phyloP scores from a whole-genome alignment of 495 filamentous ascomycete species.

The Mytilinidion resinicola region DNA sequence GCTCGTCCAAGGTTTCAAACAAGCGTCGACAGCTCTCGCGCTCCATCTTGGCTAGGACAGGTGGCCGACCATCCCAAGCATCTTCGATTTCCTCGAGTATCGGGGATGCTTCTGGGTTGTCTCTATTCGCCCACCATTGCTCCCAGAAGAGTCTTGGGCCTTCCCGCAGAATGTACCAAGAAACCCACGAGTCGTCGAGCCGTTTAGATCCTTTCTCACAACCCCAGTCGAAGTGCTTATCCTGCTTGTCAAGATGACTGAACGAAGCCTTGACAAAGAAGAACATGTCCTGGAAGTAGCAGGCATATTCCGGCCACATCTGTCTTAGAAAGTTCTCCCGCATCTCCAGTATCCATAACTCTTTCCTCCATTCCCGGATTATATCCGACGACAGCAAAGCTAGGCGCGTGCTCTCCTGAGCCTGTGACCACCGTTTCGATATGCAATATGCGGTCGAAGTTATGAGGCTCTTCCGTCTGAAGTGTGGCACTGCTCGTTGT shows the following conservation, averaged over 20 bases:
- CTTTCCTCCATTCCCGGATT: not conserved
- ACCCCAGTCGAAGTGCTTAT: not conserved
- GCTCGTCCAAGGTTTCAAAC: conserved; percentile 11
- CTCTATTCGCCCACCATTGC: not conserved
- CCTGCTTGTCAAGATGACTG: not conserved
- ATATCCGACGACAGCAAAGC: not conserved
- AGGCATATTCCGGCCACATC: not conserved
- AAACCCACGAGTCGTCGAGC: not conserved
- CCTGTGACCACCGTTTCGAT: not conserved
- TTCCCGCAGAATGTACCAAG: not conserved
- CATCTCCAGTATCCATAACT: not conserved
- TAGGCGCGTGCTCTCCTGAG: not conserved
- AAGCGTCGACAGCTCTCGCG: not conserved
- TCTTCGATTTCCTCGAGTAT: not conserved
- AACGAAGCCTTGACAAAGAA: not conserved
- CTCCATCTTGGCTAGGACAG: not conserved
- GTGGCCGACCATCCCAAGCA: not conserved
- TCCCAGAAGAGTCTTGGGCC: not conserved
- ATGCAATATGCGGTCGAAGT: not conserved
- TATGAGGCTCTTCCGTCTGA: not conserved
- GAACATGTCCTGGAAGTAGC: not conserved
- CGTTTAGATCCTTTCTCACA: not conserved
- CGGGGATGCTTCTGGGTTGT: not conserved
- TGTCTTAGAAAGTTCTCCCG: not conserved
- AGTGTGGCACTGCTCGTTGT: not conserved